Evolutionary conservation across 495 filamentous ascomycete genomes (phyloP), one percentile per base, ranked within the genome.

Genomic region (Cladorrhinum samala): DNA sequence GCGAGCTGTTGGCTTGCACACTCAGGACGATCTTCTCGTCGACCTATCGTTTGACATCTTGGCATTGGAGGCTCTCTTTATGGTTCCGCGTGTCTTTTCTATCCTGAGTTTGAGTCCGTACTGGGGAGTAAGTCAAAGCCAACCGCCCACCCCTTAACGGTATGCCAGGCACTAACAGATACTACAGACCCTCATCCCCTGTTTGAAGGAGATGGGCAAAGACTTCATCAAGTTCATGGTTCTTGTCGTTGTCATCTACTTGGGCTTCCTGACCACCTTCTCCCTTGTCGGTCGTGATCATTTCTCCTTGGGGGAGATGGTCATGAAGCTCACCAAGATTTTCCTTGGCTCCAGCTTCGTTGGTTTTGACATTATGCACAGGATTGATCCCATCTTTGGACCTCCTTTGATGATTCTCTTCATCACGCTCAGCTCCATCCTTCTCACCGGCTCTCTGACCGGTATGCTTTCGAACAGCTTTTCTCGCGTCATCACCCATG

Each of bases 151-250:
- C 30, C 14, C 20, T 30, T 6, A 2, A 33, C 9, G 21, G 16
- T 19, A 21, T 33, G 27, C 27, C 27, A 18, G 9, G 17, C 2
- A 18, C 57, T 62, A 42, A 60, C 47, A 16, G 16, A 2, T 1
- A 16, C 3, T 23, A 3, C 27, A 67, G 52, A 70, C 69, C 4
- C 55, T 82, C 71, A 90, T 95, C 51, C 90, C 89, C 2, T 91
- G 90, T 56, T 75, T 95, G 45, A 92, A 91, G 66, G 89, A 93
- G 69, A 93, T 93, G 89, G 91, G 89, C 17, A 95, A 91, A 70
- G 88, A 93, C 53, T 95, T 95, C 62, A 68, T 93, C 61, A 92
- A 92, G 56, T 96, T 96, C 67, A 80, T 92, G 64, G 83, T 88
- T 11, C 76, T 96, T n/a, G 88, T 97, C 18, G 70, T 86, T 43